Evolutionary conservation across 1,139 yeast species (phyloP).

Genomic region (Keqinozyma sinolaborantium): DNA sequence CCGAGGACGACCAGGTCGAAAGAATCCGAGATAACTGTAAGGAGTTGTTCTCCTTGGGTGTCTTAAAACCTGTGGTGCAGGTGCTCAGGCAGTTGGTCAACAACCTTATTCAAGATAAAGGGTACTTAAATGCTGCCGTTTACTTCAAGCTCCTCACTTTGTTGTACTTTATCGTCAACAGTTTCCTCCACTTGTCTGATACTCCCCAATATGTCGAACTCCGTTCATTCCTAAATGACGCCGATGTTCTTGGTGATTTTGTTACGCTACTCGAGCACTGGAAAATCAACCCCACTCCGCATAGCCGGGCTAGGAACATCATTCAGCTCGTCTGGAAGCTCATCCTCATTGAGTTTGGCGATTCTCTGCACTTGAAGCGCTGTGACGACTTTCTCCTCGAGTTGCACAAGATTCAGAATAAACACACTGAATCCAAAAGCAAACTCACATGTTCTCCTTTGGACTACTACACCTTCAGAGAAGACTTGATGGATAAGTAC

Average conservation of each 20-base stretch:
- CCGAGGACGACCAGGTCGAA: constrained; percentile 32
- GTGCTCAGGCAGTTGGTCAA: not conserved
- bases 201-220: constrained; percentile 10
- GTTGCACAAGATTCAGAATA: constrained; percentile 39
- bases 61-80: constrained; percentile 1
- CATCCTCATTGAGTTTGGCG: constrained; percentile 66
- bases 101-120: constrained; percentile 1
- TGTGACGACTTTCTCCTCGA: constrained; percentile 49
- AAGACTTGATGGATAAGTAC: constrained; percentile 69
- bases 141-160: constrained; percentile 47
- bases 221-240: constrained; percentile 18
- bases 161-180: constrained; percentile 45
- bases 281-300: constrained; percentile 50
- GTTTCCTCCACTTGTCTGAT: constrained; percentile 21
- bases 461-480: constrained; percentile 75
- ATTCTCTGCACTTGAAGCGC: constrained; percentile 30
- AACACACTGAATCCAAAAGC: constrained; percentile 14
- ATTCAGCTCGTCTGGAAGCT: constrained; percentile 57
- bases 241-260: constrained; percentile 41
- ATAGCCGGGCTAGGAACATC: constrained; percentile 45
- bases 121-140: not conserved
- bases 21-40: constrained; percentile 19
- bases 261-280: constrained; percentile 58
- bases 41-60: constrained; percentile 12
- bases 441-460: constrained; percentile 63